phyloP scores from a whole-genome alignment of 2,329 filamentous ascomycete species.

The Whalleya microplaca region DNA sequence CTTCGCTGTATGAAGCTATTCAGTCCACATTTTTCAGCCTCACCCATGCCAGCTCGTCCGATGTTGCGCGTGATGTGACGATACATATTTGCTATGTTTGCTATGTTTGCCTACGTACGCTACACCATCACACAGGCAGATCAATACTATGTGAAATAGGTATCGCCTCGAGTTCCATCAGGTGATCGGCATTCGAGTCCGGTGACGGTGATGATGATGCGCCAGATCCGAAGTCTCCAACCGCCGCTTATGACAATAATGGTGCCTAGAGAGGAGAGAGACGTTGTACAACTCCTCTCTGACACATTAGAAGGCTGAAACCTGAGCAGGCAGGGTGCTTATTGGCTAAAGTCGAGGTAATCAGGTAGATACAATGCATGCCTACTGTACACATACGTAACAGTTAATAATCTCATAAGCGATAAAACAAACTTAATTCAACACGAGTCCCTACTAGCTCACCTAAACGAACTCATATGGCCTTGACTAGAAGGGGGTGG shows the following conservation, averaged over 20 bases:
- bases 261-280: constrained; percentile 9
- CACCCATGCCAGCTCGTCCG: constrained; percentile 9
- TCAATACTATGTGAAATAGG: too few species aligned
- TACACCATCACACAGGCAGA: neutral
- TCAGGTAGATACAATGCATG: too few species aligned
- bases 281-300: too few species aligned
- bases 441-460: too few species aligned
- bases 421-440: too few species aligned
- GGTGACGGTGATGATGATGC: constrained; percentile 3
- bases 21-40: constrained; percentile 20
- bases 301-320: neutral
- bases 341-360: neutral
- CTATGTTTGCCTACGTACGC: neutral
- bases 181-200: constrained; percentile 20
- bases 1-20: too few species aligned
- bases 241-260: constrained; percentile 6
- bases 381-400: too few species aligned
- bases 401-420: too few species aligned
- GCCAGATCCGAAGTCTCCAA: constrained; percentile 3
- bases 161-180: constrained; percentile 5
- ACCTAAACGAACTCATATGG: too few species aligned
- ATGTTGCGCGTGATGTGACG: constrained; percentile 10
- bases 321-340: neutral
- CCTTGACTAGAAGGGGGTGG: too few species aligned
- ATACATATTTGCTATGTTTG: too few species aligned